phyloP scores from a whole-genome alignment of 805 yeast species.

The Candida quercuum region DNA sequence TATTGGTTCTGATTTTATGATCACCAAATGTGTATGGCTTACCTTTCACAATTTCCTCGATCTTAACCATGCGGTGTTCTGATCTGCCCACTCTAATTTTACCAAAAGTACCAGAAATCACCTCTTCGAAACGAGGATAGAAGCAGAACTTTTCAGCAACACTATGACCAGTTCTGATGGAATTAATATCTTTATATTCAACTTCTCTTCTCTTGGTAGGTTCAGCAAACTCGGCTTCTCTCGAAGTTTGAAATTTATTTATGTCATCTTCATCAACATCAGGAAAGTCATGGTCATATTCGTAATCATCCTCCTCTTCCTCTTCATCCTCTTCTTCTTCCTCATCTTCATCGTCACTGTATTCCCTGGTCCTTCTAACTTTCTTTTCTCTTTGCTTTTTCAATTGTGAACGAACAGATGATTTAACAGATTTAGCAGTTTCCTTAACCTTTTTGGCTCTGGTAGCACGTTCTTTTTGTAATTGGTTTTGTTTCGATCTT shows the following conservation, averaged over 20 bases:
- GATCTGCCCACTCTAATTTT: constrained; percentile 71
- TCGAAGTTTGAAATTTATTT: constrained; percentile 36
- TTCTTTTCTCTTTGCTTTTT: constrained; percentile 71
- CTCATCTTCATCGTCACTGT: constrained; percentile 33
- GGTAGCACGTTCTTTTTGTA: constrained; percentile 30
- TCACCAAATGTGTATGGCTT: constrained; percentile 47
- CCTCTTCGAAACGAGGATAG: constrained; percentile 73
- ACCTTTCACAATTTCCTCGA: constrained; percentile 55
- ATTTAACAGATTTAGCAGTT: constrained; percentile 30
- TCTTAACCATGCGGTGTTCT: constrained; percentile 78
- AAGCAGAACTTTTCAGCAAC: constrained; percentile 70
- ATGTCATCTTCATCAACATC: constrained; percentile 40
- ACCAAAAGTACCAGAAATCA: constrained; percentile 70
- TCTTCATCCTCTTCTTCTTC: constrained; percentile 46
- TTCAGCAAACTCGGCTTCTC: constrained; percentile 45
- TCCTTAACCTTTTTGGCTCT: constrained; percentile 24
- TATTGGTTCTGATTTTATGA: constrained; percentile 38
- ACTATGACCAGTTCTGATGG: constrained; percentile 71
- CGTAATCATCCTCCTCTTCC: constrained; percentile 29
- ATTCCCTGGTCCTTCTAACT: constrained; percentile 29
- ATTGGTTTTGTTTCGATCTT: constrained; percentile 61
- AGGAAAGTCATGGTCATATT: constrained; percentile 32
- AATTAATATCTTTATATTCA: constrained; percentile 60
- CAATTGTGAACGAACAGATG: constrained; percentile 62
- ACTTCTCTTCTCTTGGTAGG: constrained; percentile 39